Evolutionary conservation across 1,284 basidiomycete species (phyloP).

Genomic region (Nidula niveotomentosa): DNA sequence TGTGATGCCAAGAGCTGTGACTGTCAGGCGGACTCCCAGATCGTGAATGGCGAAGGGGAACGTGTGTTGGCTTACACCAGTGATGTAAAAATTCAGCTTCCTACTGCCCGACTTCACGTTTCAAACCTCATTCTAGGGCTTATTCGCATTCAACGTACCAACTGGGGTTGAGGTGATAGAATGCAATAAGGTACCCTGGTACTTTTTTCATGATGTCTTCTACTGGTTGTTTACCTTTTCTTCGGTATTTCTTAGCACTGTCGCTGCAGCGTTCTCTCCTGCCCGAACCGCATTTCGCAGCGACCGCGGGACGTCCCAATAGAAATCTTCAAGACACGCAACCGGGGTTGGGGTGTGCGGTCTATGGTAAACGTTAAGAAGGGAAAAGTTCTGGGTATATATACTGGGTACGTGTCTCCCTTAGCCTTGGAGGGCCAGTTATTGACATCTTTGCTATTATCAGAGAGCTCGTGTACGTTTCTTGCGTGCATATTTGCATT

Average conservation of each 20-base stretch:
- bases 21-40: constrained; percentile 28
- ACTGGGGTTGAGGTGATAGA: constrained; percentile 53
- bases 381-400: constrained; percentile 62
- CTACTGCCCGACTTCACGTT: constrained; percentile 2
- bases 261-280: constrained; percentile 27
- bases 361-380: constrained; percentile 31
- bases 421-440: no score
- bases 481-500: no score
- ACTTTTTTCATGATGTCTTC: background rate
- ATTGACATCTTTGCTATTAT: no score
- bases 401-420: constrained; percentile 42
- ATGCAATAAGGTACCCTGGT: constrained; percentile 48
- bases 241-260: no score
- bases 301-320: constrained; percentile 44
- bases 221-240: no score
- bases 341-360: constrained; percentile 56
- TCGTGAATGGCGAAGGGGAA: constrained; percentile 17
- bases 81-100: constrained; percentile 14
- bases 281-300: constrained; percentile 56
- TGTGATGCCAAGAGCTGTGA: constrained; percentile 18
- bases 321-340: constrained; percentile 56
- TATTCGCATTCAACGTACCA: constrained; percentile 44
- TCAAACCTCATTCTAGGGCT: constrained; percentile 32
- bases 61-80: constrained; percentile 40
- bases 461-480: no score